Base-by-base conservation (phyloP, 2,329 filamentous ascomycete genomes). In the Pseudogymnoascus sp. region DNA sequence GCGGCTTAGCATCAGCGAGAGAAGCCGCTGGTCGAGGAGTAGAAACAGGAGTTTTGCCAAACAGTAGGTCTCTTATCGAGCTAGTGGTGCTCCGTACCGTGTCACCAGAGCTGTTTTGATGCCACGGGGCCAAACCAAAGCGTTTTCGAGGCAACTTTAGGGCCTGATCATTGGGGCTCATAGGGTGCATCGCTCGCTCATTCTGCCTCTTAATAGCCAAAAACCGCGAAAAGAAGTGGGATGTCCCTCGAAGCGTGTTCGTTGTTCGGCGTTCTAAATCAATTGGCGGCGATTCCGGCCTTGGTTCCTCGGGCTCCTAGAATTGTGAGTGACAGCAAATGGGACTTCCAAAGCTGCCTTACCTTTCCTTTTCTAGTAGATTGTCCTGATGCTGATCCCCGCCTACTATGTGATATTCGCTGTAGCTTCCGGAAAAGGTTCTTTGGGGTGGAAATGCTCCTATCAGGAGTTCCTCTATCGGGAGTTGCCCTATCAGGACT, bases 81-180 rank as follows among this genome's bases (percentile, higher is more conserved):
- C 67, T 70, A 23, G 70, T 65, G 5, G 62, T 63, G 12, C 67
- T 70, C 26, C 28, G 19, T 2, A 69, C 28, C 3, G 68, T 69
- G 26, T 67, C 68, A 7, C 67, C 61, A 2, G 69, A 71, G 10
- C 57, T 57, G 41, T 59, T 65, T 12, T 66, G 66, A 57, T 71
- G 68, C 69, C 69, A 71, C n/a, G 69, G 69, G 21, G 69, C 68
- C 28, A 69, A 58, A 7, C 68, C 69, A 41, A 69, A 67, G 33
- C 55, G 52, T 37, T 65, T 63, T 37, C 61, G 61, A 39, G 59
- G 55, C n/a, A 57, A 6, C 30, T 9, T 19, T 23, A 34, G 4
- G 67, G 66, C 9, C 13, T 15, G 18, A 13, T 6, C 57, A 18
- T 21, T 9, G 10, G 34, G 68, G 38, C 23, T 63, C 61, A 15